Evolutionary conservation across 139 green algal species (phyloP), one percentile per base, ranked within the genome.

Genomic region (Deuterostichococcus epilithicus): DNA sequence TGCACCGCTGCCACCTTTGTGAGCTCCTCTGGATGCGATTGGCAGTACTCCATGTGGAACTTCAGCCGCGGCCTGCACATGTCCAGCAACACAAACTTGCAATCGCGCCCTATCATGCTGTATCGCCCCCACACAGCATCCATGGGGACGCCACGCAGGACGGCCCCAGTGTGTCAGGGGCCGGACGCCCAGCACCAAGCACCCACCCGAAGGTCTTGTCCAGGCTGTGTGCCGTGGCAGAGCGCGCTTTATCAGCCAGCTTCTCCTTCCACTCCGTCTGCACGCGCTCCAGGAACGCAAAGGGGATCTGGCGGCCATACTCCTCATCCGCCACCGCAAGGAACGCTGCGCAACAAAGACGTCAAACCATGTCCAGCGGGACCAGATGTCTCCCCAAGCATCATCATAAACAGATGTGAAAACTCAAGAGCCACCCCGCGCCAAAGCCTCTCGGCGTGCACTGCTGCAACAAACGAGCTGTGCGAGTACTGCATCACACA

Each of bases 11-110:
- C 88, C 15, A 98, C 87, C 71, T 95, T 95, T 66, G 84, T 94
- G 42, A 98, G 86, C 76, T 97, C 92, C 68, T 98, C 96, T 42
- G 95, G 95, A 76, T 98, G 92, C 39, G 87, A 84, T 74, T 89
- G 91, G 83, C 89, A 95, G 75, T 95, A 98, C 70, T 98, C 91
- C 92, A 98, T 97, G 81, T 97, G 92, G 58, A 91, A 83, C 80
- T 94, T 96, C 23, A 99, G 85, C 45, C 90, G 88, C 1, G 93
- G 90, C 74, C 90, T 94, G 87, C 69, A 79, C 0, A 39, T 33
- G 18, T 22, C 25, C 26, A 6, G 68, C 65, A 71, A 36, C 22
- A 13, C 20, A n/a, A 66, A n/a, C n/a, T n/a, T n/a, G n/a, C n/a
- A n/a, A n/a, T n/a, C n/a, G n/a, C n/a, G n/a, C n/a, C n/a, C n/a